Evolutionary conservation across 2,329 filamentous ascomycete species (phyloP), one percentile per base, ranked within the genome.

Genomic region (Fusarium tupiense): DNA sequence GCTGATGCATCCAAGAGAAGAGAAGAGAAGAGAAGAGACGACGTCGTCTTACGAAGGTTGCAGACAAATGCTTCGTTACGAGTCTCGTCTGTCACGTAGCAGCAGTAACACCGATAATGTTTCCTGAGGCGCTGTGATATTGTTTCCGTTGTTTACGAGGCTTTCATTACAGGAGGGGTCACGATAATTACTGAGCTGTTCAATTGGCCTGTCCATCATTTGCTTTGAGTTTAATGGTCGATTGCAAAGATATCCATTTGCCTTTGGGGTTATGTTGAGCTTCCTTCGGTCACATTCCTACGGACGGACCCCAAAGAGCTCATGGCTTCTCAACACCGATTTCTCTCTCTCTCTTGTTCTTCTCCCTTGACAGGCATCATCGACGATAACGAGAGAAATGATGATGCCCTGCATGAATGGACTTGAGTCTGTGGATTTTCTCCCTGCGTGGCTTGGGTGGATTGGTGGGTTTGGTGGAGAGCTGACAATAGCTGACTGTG

Each of bases 341-440:
- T 57, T 20, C 24, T 52, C 12, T 52, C 6, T 52, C 12, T 52
- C 3, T 10, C 16, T 31, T 5, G 4, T 16, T 9, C 26, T 46
- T 22, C 29, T 61, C 60, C 67, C 71, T 68, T 72, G 46, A 31
- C 33, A 49, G 40, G 37, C 37, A 61, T 61, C 67, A 67, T 71
- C 9, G 41, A 46, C 59, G 58, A 54, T 57, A 58, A 35, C 40
- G 35, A 26, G 35, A 59, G 64, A 24, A 50, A 67, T 63, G 63
- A 71, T 72, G 46, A 35, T 72, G 59, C 72, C 72, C 57, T 74
- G 72, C 72, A 69, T 72, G 72, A 72, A 69, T 69, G 20, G 24
- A 38, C 24, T 38, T 24, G 11, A 59, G 6, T 54, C 24, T 38
- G 71, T 73, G 71, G 70, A 61, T 61, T 54, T 38, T 31, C 69